Evolutionary conservation across 257 asterid species (phyloP), one percentile per base, ranked within the genome.

Genomic region (Capsicum pubescens): DNA sequence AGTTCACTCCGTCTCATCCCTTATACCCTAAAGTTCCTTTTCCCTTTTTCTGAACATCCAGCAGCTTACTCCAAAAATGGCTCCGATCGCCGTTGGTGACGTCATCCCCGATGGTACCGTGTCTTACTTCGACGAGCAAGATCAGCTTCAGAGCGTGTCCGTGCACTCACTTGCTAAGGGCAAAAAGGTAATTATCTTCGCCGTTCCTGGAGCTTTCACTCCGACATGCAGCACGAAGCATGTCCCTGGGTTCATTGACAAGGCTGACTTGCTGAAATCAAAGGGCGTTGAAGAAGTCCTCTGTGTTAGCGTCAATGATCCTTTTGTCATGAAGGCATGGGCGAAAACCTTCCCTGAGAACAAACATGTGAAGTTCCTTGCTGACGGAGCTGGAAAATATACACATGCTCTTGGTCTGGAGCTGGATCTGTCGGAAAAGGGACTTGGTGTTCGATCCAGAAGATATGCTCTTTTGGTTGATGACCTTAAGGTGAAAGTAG

Each of bases 281-380:
- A 95, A 94, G 90, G 99, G 99, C 48, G 94, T 95, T 6, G 91
- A 70, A 42, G 99, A 94, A 83, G 88, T 93, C 48, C 17, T 92
- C 76, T 93, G 97, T 39, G 5, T 39, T 39, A 39, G 42, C 42
- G 99, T 95, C 66, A 95, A 95, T 71, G 99, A 95, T 69, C 97
- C 98, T 5, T 95, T 92, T 59, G 99, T 95, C 91, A 95, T 94
- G 98, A 95, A 93, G 93, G 99, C 98, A 8, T 94, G 99, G 99
- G 94, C 94, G n/a, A 92, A 94, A 88, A 94, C 97, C 16, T 95
- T 64, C 92, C 97, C 97, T 0, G 95, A 90, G 39, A 94, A 93
- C 88, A 92, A 95, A 89, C 86, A 90, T 42, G 95, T 95, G 79
- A 95, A 94, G 88, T 95, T 95, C 87, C 82, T 95, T 48, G 99